Conservation (phyloP, 768 basidiomycete genomes). For the Auriscalpium orientale region DNA sequence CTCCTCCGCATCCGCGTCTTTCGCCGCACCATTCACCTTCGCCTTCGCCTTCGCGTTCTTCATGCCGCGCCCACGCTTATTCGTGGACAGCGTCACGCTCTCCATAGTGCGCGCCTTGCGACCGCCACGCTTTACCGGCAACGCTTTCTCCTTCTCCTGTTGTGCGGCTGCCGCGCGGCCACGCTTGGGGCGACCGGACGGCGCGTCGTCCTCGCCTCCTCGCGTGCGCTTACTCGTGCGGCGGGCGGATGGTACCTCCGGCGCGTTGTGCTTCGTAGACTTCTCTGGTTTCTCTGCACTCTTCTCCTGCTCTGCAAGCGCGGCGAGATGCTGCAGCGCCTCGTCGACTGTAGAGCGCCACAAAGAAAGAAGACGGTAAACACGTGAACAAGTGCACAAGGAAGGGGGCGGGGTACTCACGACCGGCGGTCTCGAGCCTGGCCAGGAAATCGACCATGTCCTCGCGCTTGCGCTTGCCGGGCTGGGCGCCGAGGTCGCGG, state of each 20-base stretch:
- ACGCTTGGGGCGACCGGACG: neutral
- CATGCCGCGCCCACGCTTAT: neutral
- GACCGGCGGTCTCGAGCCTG: slow-evolving; percentile 15
- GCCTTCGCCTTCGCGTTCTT: slow-evolving; percentile 1
- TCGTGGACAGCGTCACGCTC: neutral
- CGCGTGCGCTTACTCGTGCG: slow-evolving; percentile 10
- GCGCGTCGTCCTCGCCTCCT: neutral
- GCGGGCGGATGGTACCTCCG: slow-evolving; percentile 1
- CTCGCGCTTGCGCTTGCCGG: slow-evolving; percentile 11
- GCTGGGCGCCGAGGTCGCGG: slow-evolving; percentile 18
- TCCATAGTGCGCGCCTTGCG: slow-evolving; percentile 10
- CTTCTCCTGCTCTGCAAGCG: slow-evolving; percentile 9
- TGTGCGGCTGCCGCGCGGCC: neutral
- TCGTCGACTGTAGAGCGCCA: slow-evolving; percentile 9
- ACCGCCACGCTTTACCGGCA: slow-evolving; percentile 7
- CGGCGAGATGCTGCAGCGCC: slow-evolving; percentile 9
- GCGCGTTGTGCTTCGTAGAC: neutral
- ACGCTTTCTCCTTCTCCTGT: neutral
- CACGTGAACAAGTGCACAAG: neutral
- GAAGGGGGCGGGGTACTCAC: slow-evolving; percentile 13
- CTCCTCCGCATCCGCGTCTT: slow-evolving; percentile 2
- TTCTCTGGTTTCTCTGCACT: neutral
- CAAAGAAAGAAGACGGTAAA: neutral
- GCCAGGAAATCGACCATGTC: slow-evolving; percentile 18
- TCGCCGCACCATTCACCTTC: slow-evolving; percentile 6